Conservation (phyloP, 208 protist genomes). For the Trypanosoma cruzi region DNA sequence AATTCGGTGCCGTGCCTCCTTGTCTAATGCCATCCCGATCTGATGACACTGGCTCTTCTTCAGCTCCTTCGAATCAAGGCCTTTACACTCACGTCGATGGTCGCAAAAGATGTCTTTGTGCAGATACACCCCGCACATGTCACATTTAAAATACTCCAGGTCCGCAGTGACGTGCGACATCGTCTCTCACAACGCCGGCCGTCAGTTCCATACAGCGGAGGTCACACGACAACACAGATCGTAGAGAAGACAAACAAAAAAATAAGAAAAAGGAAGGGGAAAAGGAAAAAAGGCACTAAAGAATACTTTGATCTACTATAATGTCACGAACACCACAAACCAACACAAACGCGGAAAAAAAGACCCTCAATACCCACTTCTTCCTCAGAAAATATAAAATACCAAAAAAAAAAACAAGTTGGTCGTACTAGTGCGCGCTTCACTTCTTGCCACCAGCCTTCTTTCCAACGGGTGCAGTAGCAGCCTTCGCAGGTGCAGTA, state of each 20-base stretch:
- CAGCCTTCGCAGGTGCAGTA: not conserved
- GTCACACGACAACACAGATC: not conserved
- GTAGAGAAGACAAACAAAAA: no score
- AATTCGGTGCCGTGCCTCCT: constrained; percentile 28
- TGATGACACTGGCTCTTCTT: constrained; percentile 49
- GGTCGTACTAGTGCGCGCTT: not conserved
- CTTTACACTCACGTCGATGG: constrained; percentile 72
- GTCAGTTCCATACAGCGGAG: not conserved
- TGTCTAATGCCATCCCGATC: constrained; percentile 37
- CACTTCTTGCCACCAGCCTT: not conserved
- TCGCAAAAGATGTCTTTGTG: constrained; percentile 81
- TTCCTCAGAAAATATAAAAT: not conserved
- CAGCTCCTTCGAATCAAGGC: constrained; percentile 44
- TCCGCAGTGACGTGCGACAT: constrained; percentile 67
- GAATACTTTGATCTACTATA: no score
- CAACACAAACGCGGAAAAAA: no score
- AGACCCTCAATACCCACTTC: not conserved
- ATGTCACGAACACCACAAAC: no score
- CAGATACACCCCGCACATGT: constrained; percentile 71
- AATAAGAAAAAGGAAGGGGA: no score
- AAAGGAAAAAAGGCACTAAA: no score
- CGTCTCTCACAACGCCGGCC: not conserved
- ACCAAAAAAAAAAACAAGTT: not conserved
- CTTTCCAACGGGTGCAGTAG: not conserved
- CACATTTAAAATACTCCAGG: constrained; percentile 82